Base-by-base conservation (phyloP, 768 basidiomycete genomes). In the Termitomyces sp. region DNA sequence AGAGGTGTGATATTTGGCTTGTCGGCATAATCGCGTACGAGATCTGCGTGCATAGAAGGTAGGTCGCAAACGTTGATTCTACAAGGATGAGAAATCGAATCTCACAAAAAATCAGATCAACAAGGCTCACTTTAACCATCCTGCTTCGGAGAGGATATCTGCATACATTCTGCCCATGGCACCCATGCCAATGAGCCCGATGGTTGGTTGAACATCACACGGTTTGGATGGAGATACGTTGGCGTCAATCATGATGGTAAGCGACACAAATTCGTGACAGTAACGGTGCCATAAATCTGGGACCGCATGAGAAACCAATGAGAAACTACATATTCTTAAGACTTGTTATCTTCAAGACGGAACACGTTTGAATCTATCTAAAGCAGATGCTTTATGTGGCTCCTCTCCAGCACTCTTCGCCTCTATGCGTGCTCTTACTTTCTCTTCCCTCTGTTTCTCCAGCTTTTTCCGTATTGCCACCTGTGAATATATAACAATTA, bases 141-240 rank as follows among this genome's bases (percentile, higher is more conserved):
- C 94, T 10, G 87, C 94, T 6, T 77, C 76, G 12, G 86, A 82
- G 26, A 99, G 76, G n/a, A 76, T 69, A 18, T 78, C 80, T 0
- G 94, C 93, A 69, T 98, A 98, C 94, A 98, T 93, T 66, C 76
- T 78, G 2, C 96, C 96, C 96, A 98, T 98, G 50, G 90, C 91
- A 0, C 95, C 95, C 94, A 98, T 97, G 2, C 96, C 95, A 60
- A 97, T 97, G 52, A 97, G 76, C 2, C 95, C 95, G 39, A 98
- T 90, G 0, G 81, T 79, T 6, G 92, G 91, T 63, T 94, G 92
- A 26, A 62, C 62, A 58, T 74, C 64, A 29, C 62, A 48, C 9
- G 69, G 69, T 5, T 67, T 67, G n/a, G 67, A 62, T 12, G 76
- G 72, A 7, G 72, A 68, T 27, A 73, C 68, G 55, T 70, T 58